These are phyloP conservation scores for Dactylorhiza incarnata DNA, from an alignment of 106 monocot species.

Conservation along the genomic window DNA sequence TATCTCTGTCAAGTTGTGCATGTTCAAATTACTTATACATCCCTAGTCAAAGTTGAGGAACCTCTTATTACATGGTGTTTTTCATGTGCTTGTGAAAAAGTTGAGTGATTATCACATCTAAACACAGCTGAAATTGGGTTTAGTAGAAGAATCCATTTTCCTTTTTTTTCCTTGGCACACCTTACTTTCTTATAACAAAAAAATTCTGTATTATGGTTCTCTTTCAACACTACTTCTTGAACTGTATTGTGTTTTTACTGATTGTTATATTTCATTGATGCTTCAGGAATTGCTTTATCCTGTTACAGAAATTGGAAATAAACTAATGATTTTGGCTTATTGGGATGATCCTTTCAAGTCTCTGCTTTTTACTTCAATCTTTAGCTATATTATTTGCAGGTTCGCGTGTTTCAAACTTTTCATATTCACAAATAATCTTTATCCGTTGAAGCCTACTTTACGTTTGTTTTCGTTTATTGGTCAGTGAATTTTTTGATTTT, in stretches of 20 bases:
- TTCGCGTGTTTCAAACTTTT: slow-evolving; percentile 12
- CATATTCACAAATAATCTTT: not conserved
- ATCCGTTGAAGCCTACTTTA: not conserved
- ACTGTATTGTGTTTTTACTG: not conserved
- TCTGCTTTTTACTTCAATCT: slow-evolving; percentile 47
- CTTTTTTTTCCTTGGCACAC: too few species aligned
- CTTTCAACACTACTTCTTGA: not conserved
- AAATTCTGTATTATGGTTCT: not conserved
- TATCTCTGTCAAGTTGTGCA: too few species aligned
- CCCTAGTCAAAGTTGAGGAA: too few species aligned
- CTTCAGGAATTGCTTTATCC: slow-evolving; percentile 77
- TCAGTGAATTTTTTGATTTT: not conserved
- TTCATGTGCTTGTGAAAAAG: too few species aligned
- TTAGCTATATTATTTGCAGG: slow-evolving; percentile 70
- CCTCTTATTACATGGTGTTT: too few species aligned
- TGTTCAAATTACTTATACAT: too few species aligned
- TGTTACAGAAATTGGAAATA: slow-evolving; percentile 52
- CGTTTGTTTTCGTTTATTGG: not conserved
- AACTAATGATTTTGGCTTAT: slow-evolving; percentile 34
- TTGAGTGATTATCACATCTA: too few species aligned
- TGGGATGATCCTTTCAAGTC: slow-evolving; percentile 89
- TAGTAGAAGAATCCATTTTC: too few species aligned
- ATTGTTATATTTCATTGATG: not conserved
- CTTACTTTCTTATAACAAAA: too few species aligned
- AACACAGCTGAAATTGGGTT: too few species aligned